Base-by-base conservation (phyloP, 768 basidiomycete genomes). In the Roridomyces roridus region DNA sequence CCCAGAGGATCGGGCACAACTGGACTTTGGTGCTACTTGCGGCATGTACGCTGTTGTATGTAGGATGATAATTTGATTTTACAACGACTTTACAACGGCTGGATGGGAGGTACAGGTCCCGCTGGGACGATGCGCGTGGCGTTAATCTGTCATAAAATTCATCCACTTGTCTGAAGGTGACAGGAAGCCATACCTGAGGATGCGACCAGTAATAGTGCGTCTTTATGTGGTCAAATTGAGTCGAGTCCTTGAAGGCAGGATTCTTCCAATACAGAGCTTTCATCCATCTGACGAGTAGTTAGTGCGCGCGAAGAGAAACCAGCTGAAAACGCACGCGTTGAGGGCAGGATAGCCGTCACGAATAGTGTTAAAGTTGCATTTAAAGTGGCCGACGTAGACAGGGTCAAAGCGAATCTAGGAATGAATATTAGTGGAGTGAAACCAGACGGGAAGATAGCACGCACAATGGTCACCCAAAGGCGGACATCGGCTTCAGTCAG, bases 321-420 rank as follows among this genome's bases (percentile, higher is more conserved):
- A 62, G 60, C 42, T 67, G 39, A n/a, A 51, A 20, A 73, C 80
- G 41, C 51, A 83, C 85, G 69, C 68, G 74, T 98, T 83, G 45
- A 97, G 83, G 44, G 86, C 82, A 18, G 96, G 95, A 72, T 95
- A 98, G 6, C 91, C 91, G 66, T 86, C 77, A 21, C 96, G 92
- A 68, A 97, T 91, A 39, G 83, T 86, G 26, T 88, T 86, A 61
- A 93, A 70, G 78, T 96, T 95, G 76, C 94, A 96, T 65, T 98
- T 98, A 83, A 98, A 98, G 70, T 94, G 92, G 0, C 88, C 85
- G 43, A 89, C 82, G 72, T 98, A 98, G 15, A 90, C 96, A 1
- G 88, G 87, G 65, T 96, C 94, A 73, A 95, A 96, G 31, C 94
- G 92, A 58, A 93, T 76, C 91, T 92, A 35, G 46, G 28, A 37